These are phyloP conservation scores for Atalantia buxifolia DNA, from an alignment of 345 rosid species.

Conservation along the genomic window DNA sequence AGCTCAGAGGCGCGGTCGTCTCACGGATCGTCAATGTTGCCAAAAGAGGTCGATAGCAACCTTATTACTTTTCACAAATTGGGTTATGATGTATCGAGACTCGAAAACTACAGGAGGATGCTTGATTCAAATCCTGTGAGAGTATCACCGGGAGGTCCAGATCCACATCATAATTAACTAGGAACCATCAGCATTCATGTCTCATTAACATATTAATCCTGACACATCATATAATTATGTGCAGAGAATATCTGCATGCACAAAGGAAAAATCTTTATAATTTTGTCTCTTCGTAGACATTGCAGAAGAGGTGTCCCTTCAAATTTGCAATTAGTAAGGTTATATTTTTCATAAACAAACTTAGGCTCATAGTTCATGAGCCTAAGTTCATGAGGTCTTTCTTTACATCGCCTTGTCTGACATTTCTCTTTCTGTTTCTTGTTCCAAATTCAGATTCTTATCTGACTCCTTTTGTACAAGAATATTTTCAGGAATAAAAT, in stretches of 20 bases:
- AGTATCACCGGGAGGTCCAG: slow-evolving; percentile 45
- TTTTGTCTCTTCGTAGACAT: background rate
- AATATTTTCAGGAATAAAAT: background rate
- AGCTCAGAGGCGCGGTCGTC: slow-evolving; percentile 14
- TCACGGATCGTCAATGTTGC: background rate
- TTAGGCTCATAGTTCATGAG: background rate
- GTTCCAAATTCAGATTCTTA: background rate
- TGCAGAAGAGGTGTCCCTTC: background rate
- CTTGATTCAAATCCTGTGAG: slow-evolving; percentile 14
- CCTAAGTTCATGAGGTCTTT: background rate
- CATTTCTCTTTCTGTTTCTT: background rate
- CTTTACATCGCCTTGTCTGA: background rate
- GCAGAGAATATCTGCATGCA: background rate
- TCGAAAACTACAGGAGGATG: slow-evolving; percentile 15
- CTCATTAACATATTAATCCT: background rate
- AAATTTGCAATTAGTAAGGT: background rate
- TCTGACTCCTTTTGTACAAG: background rate
- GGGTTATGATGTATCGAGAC: slow-evolving; percentile 15
- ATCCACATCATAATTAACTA: slow-evolving; percentile 41
- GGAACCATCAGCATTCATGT: background rate
- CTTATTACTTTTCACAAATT: slow-evolving; percentile 11
- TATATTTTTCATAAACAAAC: background rate
- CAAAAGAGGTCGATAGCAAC: background rate
- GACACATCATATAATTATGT: background rate
- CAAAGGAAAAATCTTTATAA: background rate